Evolutionary conservation across 1,284 basidiomycete genomes (phyloP).

Genomic region (Naganishia cerealis): DNA sequence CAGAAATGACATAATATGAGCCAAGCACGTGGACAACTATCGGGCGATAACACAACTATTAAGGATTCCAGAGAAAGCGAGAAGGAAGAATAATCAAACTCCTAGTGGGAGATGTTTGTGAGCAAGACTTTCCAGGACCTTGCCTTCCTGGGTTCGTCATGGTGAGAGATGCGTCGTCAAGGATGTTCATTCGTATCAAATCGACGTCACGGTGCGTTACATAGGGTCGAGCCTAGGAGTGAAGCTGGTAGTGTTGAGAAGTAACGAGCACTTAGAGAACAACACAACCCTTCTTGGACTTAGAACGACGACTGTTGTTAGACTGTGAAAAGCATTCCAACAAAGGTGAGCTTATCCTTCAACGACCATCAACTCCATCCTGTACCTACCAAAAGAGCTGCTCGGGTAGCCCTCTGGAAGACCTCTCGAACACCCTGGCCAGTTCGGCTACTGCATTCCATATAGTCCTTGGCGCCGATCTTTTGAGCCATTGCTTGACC

Average conservation of each 20-base stretch:
- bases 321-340: constrained; percentile 16
- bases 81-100: not conserved
- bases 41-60: constrained; percentile 24
- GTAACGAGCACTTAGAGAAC: constrained; percentile 58
- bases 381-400: constrained; percentile 63
- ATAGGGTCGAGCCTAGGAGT: constrained; percentile 12
- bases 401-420: constrained; percentile 83
- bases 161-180: constrained; percentile 10
- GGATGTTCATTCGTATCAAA: constrained; percentile 30
- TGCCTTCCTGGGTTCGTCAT: not conserved
- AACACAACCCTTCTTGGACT: constrained; percentile 52
- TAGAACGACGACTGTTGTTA: constrained; percentile 37
- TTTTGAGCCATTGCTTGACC: constrained; percentile 83
- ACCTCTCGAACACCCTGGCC: constrained; percentile 88
- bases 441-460: constrained; percentile 86
- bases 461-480: constrained; percentile 83
- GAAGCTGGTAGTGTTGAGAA: not conserved
- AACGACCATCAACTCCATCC: too few relatives aligned
- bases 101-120: not conserved
- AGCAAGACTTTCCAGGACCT: not conserved
- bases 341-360: not conserved
- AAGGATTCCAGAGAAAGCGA: constrained; percentile 13
- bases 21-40: constrained; percentile 15
- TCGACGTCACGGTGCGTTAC: constrained; percentile 31
- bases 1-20: constrained; percentile 25